These are phyloP conservation scores for Mollisia scopiformis DNA, from an alignment of 2,329 filamentous ascomycete species.

Conservation along the genomic window DNA sequence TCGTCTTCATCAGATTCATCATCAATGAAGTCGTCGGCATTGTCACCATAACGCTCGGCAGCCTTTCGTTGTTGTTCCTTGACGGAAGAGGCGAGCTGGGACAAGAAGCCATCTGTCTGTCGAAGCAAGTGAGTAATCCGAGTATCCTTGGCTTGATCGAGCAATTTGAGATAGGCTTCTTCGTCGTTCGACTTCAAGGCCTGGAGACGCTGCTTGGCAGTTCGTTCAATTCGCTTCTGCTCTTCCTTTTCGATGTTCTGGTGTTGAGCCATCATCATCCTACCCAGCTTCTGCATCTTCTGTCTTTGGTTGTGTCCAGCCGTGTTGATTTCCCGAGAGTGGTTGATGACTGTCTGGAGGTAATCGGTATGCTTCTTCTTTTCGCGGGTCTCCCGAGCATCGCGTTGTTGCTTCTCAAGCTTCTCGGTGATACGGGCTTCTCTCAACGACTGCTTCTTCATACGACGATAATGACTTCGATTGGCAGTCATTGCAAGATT, in stretches of 20 bases:
- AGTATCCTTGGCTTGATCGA: slow-evolving; percentile 98
- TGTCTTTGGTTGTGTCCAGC: slow-evolving; percentile 67
- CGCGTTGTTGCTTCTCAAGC: slow-evolving; percentile 97
- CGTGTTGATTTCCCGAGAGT: slow-evolving; percentile 76
- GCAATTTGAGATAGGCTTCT: slow-evolving; percentile 95
- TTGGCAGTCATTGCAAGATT: slow-evolving; percentile 98
- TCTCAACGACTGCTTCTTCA: slow-evolving; percentile 96
- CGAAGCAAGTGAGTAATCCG: slow-evolving; percentile 97
- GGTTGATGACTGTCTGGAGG: slow-evolving; percentile 81
- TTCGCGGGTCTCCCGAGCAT: slow-evolving; percentile 92
- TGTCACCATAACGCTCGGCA: slow-evolving; percentile 76
- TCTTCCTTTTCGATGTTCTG: slow-evolving; percentile 99
- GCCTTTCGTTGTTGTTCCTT: slow-evolving; percentile 89
- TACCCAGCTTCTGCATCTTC: slow-evolving; percentile 84
- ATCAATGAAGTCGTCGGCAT: slow-evolving; percentile 47
- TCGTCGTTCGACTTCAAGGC: slow-evolving; percentile 99
- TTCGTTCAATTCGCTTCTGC: slow-evolving; percentile 96
- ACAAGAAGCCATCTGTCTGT: slow-evolving; percentile 96
- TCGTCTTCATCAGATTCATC: slow-evolving; percentile 73
- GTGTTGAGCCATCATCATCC: slow-evolving; percentile 87
- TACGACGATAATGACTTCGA: slow-evolving; percentile 83
- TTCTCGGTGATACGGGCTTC: slow-evolving; percentile 98
- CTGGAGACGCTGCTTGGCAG: slow-evolving; percentile 98
- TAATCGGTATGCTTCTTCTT: slow-evolving; percentile 98
- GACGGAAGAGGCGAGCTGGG: slow-evolving; percentile 92